Percentiles rank a stretch among this genome's conserved stretches.
Conservation (phyloP, 2,329 filamentous ascomycete genomes). For the Colletotrichum gigasporum region DNA sequence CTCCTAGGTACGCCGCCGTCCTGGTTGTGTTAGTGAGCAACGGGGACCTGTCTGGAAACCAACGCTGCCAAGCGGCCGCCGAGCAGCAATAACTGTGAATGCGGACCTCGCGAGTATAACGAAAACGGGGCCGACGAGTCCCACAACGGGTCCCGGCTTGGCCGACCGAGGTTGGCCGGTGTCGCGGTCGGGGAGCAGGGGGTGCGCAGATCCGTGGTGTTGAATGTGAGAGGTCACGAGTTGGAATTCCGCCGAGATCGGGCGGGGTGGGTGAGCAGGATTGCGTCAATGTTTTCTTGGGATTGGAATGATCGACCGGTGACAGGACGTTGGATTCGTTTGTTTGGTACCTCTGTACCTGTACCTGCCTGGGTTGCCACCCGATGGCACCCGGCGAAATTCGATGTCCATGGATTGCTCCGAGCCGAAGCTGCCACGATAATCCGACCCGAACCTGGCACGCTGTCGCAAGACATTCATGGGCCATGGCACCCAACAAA, state of each 20-base stretch:
- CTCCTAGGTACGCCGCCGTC: slow-evolving; percentile 31
- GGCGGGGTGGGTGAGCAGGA: neutral
- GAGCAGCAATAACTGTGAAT: neutral
- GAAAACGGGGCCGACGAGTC: slow-evolving; percentile 7
- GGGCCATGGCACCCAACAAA: neutral
- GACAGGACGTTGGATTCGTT: neutral
- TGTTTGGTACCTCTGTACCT: neutral
- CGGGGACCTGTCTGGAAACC: neutral
- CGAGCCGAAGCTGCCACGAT: slow-evolving; percentile 7
- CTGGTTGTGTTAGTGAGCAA: slow-evolving; percentile 27
- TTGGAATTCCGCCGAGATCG: slow-evolving; percentile 6
- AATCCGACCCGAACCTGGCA: slow-evolving; percentile 2
- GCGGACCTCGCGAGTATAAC: no score
- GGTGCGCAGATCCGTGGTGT: neutral
- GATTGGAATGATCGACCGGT: neutral
- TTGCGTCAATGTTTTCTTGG: neutral
- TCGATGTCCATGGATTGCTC: no score
- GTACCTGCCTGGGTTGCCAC: neutral
- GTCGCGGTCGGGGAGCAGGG: slow-evolving; percentile 1
- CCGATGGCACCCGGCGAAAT: neutral
- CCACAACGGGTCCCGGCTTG: slow-evolving; percentile 17
- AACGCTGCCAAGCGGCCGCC: neutral
- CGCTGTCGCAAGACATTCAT: neutral
- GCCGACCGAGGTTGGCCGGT: slow-evolving; percentile 11
- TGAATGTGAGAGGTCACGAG: neutral